Evolutionary conservation across 331 rosid species (phyloP), one percentile per base, ranked within the genome.

Genomic region (Pyrus hybrid): DNA sequence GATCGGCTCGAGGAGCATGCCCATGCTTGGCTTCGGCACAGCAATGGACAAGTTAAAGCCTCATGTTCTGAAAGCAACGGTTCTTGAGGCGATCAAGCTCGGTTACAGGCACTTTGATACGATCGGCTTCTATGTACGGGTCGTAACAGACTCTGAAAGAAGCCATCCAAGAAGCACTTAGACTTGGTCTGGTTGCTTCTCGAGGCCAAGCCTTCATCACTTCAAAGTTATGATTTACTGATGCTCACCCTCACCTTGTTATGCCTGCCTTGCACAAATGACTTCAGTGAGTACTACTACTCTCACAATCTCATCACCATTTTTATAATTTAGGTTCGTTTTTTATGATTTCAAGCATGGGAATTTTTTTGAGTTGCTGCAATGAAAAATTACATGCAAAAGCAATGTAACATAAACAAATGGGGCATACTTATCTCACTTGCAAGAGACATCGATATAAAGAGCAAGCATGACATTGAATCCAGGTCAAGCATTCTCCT

Each of bases 21-120:
- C 61, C 4, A 41, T 26, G 23, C 37, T 68, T 14, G 61, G 11
- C 60, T 69, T 69, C 16, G 61, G 61, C 1, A 86, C 90, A 5
- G 91, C 90, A 0, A 57, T 83, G 2, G 83, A 88, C 21, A 75
- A 76, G 53, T 67, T 83, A 0, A 72, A 88, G 5, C 80, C 82
- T 72, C 73, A 43, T 6, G 80, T 79, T 49, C 57, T 86, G 12
- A 86, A 83, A 25, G 68, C 63, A 1, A 86, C 91, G 0, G 83
- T 86, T 49, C 54, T 86, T 2, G 89, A 90, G 41, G 96, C 92
- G 33, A 76, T 88, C 22, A 85, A 53, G 45, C 76, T 83, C 2
- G 92, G 91, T 2, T 90, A 90, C 73, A 67, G 85, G 11, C 93
- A 90, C 62, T 86, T 90, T 21, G 92, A 86, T 18, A 84, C 92